phyloP scores from a whole-genome alignment of 1,284 basidiomycete genomes.

The Stygiomarasmius scandens region DNA sequence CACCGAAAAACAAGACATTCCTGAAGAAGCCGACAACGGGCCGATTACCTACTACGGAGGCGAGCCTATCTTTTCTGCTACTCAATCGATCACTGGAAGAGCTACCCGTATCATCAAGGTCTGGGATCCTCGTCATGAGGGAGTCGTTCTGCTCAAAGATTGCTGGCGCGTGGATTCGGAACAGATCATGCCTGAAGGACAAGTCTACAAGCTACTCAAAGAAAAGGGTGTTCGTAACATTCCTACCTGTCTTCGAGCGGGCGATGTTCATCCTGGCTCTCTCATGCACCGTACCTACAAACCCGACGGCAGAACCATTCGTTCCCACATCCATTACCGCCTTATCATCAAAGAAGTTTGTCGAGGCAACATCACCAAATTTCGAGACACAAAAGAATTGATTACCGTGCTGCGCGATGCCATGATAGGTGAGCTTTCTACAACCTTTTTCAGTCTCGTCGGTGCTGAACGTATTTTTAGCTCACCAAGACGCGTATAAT shows the following conservation, averaged over 20 bases:
- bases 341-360: constrained; percentile 19
- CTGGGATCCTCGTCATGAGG: constrained; percentile 3
- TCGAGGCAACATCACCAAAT: not conserved
- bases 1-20: no score
- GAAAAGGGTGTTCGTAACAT: constrained; percentile 16
- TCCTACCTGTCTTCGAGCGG: constrained; percentile 11
- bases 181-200: constrained; percentile 16
- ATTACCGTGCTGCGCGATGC: constrained; percentile 1
- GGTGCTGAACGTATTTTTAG: not conserved
- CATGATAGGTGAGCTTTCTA: constrained; percentile 1
- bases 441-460: not conserved
- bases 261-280: constrained; percentile 15
- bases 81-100: not conserved
- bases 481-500: constrained; percentile 2
- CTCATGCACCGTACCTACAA: not conserved
- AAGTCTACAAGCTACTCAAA: constrained; percentile 17
- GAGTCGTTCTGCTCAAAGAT: constrained; percentile 26
- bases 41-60: not conserved
- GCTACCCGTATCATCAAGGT: constrained; percentile 12
- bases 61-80: not conserved
- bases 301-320: not conserved
- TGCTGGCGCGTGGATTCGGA: constrained; percentile 20
- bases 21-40: no score
- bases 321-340: constrained; percentile 13
- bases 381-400: not conserved